Base-by-base conservation (phyloP, 495 filamentous ascomycete species). In the Penicillium steckii region DNA sequence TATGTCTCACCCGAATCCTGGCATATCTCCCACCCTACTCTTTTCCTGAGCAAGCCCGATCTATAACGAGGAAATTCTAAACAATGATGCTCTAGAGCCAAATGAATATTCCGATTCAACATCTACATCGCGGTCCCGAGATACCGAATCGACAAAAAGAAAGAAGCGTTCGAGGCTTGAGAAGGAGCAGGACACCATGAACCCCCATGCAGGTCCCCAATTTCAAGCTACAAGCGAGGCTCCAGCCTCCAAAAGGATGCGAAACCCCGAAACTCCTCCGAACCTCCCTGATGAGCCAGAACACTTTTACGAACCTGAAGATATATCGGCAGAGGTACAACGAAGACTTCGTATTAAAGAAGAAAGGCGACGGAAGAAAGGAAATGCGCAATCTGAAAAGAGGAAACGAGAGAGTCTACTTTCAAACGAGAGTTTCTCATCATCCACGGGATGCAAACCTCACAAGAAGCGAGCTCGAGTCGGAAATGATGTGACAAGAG, bases 291-390 rank as follows among this genome's bases (percentile, higher is more conserved):
- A 29, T 7, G 33, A 45, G 4, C 10, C 44, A 18, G 12, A 32
- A 30, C 18, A 59, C 60, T 13, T 60, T 17, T 21, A 58, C n/a
- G 71, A 72, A n/a, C 75, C 71, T 22, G 74, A 77, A 44, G 74
- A 77, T 44, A 77, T 77, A 26, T 77, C 74, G 0, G 68, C 65
- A 18, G 72, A 76, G 30, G 74, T 77, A 3, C 70, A 73, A 47
- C 62, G 70, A 29, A 60, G 74, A 26, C 53, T 77, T 7, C 49
- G 56, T 9, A 73, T 76, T 41, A 70, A 68, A 41, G 71, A 76
- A 35, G 68, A 73, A 45, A 51, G 52, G 2, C 69, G 72, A 0
- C 58, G 56, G 8, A 70, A 60, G 45, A 59, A 62, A 33, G 56
- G 61, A 32, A 54, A 52, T 18, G 25, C 64, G 19, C 67, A 67